Evolutionary conservation across 192 early-diverging fungal genomes (phyloP).

Genomic region (Backusella sp.): DNA sequence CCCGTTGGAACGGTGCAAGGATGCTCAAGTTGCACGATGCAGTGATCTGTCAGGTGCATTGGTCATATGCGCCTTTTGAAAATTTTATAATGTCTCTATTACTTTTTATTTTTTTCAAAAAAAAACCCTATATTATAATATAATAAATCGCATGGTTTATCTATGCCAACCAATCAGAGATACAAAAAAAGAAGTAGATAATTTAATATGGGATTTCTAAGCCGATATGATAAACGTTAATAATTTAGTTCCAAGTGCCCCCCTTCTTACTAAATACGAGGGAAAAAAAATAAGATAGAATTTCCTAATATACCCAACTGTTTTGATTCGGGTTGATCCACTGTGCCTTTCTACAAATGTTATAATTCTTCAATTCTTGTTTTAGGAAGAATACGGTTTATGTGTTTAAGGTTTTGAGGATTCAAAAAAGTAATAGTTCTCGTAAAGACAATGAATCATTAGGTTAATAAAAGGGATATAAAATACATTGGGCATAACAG

Average conservation of each 20-base stretch:
- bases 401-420: not conserved
- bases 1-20: not conserved
- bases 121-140: not conserved
- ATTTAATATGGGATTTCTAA: not conserved
- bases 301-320: not conserved
- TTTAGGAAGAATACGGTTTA: not conserved
- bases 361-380: not conserved
- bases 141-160: not conserved
- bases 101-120: too few species aligned
- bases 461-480: not conserved
- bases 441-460: not conserved
- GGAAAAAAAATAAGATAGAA: not conserved
- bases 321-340: not conserved
- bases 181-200: not conserved
- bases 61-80: not conserved
- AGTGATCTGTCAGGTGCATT: not conserved
- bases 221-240: not conserved
- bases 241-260: not conserved
- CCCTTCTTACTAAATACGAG: not conserved
- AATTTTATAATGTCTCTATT: too few species aligned
- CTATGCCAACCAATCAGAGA: not conserved
- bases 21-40: not conserved
- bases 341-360: not conserved
- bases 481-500: too few species aligned
- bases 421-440: not conserved